phyloP scores from a whole-genome alignment of 768 basidiomycete genomes.

The Tulasnella sp. region DNA sequence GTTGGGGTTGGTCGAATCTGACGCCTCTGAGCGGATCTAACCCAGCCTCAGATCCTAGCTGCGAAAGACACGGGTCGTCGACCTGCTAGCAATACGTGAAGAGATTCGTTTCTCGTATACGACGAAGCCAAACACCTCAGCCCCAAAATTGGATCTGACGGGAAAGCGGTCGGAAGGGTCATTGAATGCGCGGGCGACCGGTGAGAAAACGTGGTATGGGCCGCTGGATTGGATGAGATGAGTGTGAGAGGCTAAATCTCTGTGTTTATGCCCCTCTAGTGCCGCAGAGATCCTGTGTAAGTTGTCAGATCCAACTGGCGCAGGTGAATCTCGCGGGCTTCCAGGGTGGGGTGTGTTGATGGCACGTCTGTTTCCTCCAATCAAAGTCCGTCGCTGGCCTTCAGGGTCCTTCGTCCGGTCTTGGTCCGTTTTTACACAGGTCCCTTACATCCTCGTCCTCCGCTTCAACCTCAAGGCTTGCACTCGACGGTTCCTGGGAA shows the following conservation, averaged over 20 bases:
- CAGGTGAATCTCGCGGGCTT: background rate
- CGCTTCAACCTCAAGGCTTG: no score
- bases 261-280: conserved; percentile 6
- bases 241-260: conserved; percentile 7
- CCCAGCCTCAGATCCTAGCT: conserved; percentile 5
- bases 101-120: background rate
- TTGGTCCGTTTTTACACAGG: conserved; percentile 8
- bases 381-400: background rate
- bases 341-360: background rate
- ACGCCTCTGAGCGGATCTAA: background rate
- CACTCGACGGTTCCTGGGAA: no score
- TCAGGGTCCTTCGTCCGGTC: background rate
- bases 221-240: background rate
- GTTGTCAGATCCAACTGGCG: background rate
- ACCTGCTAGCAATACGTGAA: background rate
- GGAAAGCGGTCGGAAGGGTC: background rate
- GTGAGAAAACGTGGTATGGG: background rate
- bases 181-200: no score
- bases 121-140: background rate
- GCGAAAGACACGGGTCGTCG: background rate
- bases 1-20: background rate
- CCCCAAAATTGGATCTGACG: background rate
- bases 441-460: background rate
- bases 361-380: background rate
- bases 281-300: conserved; percentile 3